These are phyloP conservation scores for Lithocarpus polystachyus DNA, from an alignment of 306 rosid species.

Conservation along the genomic window DNA sequence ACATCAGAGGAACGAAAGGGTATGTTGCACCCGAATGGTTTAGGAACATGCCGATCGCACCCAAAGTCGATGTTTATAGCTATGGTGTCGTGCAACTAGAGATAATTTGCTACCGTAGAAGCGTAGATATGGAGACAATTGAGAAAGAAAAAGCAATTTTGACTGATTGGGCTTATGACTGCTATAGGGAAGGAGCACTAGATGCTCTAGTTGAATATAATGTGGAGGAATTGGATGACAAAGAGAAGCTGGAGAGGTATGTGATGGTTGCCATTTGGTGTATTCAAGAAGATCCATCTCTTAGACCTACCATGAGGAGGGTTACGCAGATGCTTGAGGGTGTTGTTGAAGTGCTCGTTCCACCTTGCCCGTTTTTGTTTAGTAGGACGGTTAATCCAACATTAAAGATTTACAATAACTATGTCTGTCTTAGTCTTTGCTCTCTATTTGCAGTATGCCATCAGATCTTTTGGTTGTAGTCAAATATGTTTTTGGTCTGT, in stretches of 20 bases:
- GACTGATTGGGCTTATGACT: slow-evolving; percentile 37
- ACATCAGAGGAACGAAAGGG: slow-evolving; percentile 20
- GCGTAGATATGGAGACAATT: slow-evolving; percentile 1
- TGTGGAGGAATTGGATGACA: slow-evolving; percentile 9
- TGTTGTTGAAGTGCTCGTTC: background rate
- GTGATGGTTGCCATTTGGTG: slow-evolving; percentile 31
- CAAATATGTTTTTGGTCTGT: too few species aligned
- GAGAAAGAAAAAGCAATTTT: slow-evolving; percentile 19
- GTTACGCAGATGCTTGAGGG: slow-evolving; percentile 25
- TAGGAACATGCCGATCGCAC: slow-evolving; percentile 1
- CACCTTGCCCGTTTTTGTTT: slow-evolving; percentile 15
- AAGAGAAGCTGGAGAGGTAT: slow-evolving; percentile 22
- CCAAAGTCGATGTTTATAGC: slow-evolving; percentile 28
- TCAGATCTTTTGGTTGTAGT: too few species aligned
- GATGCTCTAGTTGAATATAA: slow-evolving; percentile 16
- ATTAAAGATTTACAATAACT: too few species aligned
- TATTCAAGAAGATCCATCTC: slow-evolving; percentile 18
- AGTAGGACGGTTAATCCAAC: too few species aligned
- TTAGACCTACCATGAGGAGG: slow-evolving; percentile 21
- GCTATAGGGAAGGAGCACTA: slow-evolving; percentile 9
- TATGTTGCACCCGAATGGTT: slow-evolving; percentile 33
- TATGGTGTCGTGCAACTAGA: slow-evolving; percentile 27
- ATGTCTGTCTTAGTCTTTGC: too few species aligned
- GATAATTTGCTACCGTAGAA: slow-evolving; percentile 18
- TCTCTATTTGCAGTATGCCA: too few species aligned